Evolutionary conservation across 1,284 basidiomycete genomes (phyloP).

Genomic region (Leccinum ponderosum): DNA sequence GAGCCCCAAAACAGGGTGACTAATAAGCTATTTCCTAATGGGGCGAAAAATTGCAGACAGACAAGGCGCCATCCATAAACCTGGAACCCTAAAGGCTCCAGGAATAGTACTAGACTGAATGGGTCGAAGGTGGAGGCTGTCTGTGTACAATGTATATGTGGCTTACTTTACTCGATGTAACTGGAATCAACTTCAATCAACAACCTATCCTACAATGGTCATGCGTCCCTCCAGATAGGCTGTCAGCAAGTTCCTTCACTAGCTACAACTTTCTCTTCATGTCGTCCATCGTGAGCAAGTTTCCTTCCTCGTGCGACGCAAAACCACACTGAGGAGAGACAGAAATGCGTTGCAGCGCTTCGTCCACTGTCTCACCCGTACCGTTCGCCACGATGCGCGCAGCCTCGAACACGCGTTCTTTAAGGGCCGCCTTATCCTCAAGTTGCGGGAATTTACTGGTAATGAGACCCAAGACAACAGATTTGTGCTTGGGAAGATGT

Average conservation of each 20-base stretch:
- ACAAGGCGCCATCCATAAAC: too few species aligned
- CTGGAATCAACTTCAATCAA: background rate
- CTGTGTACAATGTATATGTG: background rate
- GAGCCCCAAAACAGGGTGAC: too few species aligned
- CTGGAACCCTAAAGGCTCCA: too few species aligned
- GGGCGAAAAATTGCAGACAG: too few species aligned
- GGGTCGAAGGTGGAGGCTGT: background rate
- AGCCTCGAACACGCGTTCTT: constrained; percentile 62
- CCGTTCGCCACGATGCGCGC: constrained; percentile 58
- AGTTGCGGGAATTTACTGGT: constrained; percentile 70
- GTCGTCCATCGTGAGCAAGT: constrained; percentile 11
- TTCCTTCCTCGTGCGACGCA: background rate
- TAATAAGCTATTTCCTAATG: too few species aligned
- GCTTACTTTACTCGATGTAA: too few species aligned
- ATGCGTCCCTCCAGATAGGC: constrained; percentile 28
- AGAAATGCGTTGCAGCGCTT: constrained; percentile 59
- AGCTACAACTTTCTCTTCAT: constrained; percentile 24
- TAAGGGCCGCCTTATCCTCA: constrained; percentile 31
- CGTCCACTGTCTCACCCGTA: constrained; percentile 29
- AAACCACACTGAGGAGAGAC: constrained; percentile 66
- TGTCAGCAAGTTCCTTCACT: constrained; percentile 5
- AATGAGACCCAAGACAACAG: constrained; percentile 50
- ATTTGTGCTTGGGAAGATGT: background rate
- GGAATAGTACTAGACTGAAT: too few species aligned
- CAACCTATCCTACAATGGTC: background rate